phyloP scores from a whole-genome alignment of 2,329 filamentous ascomycete genomes.

The Gaeumannomyces tritici region DNA sequence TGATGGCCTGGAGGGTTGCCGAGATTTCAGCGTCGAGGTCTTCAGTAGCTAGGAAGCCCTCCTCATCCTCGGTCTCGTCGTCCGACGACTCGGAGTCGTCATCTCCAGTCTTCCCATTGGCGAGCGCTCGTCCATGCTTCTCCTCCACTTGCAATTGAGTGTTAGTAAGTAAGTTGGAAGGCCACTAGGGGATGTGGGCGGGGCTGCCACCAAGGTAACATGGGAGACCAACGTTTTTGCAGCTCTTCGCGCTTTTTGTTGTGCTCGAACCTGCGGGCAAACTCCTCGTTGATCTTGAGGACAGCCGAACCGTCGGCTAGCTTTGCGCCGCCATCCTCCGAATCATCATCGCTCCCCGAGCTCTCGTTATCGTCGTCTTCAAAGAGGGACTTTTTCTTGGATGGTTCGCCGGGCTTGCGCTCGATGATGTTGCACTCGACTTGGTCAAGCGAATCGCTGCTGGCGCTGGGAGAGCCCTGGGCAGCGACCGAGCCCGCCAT shows the following conservation, averaged over 20 bases:
- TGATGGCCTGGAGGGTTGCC: conserved; percentile 78
- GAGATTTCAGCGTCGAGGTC: conserved; percentile 80
- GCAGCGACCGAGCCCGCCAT: background rate
- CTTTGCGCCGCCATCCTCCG: conserved; percentile 28
- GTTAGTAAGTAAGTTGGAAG: background rate
- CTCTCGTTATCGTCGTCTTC: conserved; percentile 38
- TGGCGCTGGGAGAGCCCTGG: background rate
- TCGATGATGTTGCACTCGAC: background rate
- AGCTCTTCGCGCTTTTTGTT: conserved; percentile 95
- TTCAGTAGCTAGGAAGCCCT: conserved; percentile 76
- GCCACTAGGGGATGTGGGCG: conserved; percentile 6
- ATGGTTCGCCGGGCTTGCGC: conserved; percentile 11
- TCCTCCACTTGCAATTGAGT: conserved; percentile 61
- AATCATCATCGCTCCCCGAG: conserved; percentile 31
- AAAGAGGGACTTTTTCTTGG: conserved; percentile 38
- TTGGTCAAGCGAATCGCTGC: conserved; percentile 5
- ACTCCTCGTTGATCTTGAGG: conserved; percentile 85
- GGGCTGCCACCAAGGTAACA: background rate
- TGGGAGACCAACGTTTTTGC: conserved; percentile 48
- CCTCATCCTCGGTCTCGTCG: conserved; percentile 82
- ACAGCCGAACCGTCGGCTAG: conserved; percentile 17
- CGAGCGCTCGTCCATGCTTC: conserved; percentile 53
- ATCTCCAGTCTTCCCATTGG: conserved; percentile 32
- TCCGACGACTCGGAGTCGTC: conserved; percentile 57
- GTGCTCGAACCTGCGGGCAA: conserved; percentile 81